Base-by-base conservation (phyloP, 768 basidiomycete genomes). In the Chalciporus chontae region DNA sequence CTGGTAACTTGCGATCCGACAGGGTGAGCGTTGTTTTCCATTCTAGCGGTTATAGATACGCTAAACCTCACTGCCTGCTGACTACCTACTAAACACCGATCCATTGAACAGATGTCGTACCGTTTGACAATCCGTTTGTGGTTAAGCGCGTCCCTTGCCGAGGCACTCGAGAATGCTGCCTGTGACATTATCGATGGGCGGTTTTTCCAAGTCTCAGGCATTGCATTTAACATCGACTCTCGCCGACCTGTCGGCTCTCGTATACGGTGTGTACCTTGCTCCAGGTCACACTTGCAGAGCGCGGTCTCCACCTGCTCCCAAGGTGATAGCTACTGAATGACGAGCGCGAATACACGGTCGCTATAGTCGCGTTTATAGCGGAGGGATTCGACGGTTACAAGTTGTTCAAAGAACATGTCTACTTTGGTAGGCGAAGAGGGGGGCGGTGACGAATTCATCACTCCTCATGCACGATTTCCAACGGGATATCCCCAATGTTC, bases 131-230 rank as follows among this genome's bases (percentile, higher is more conserved):
- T 44, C 32, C 40, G 13, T 38, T 47, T 24, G 40, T 59, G 17
- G 38, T 54, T 3, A 45, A 54, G 26, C 47, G 44, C 46, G 24
- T 44, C 31, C 29, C 10, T 50, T 5, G 8, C n/a, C 21, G 37
- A 41, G 32, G 51, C 53, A 32, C 60, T 56, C 18, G 57, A 56
- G 40, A 53, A 47, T 13, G 27, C 53, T 13, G 43, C 41, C 17
- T 40, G 46, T 23, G 49, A 43, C 29, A 32, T 48, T 15, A 29
- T 53, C 27, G 53, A 58, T 2, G 43, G 23, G 34, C 47, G 45
- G 32, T 48, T 48, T 26, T 34, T 53, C 29, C 42, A 53, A 31
- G 38, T 36, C 17, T 47, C 51, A 2, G 54, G 43, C 4, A 27
- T 53, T 11, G 26, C 23, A 6, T 48, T 46, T 40, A 26, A 9